Base-by-base conservation (phyloP, 495 filamentous ascomycete genomes). In the Tuber brumale region DNA sequence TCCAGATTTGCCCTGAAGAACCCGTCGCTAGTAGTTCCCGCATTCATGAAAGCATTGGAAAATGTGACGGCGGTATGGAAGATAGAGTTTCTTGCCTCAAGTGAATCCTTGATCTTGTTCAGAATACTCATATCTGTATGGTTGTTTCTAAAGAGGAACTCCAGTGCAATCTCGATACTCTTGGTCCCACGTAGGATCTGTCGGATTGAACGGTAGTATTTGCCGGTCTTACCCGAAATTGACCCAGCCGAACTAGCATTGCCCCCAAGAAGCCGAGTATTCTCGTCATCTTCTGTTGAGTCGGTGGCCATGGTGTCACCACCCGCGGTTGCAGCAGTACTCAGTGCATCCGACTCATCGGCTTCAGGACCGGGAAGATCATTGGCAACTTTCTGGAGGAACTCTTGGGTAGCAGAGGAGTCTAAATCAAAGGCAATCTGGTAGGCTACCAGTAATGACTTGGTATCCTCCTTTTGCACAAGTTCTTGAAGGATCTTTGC, bases 21-120 rank as follows among this genome's bases (percentile, higher is more conserved):
- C 80, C 92, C 93, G 84, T 98, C 96, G 77, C 95, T 94, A 0
- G 95, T 97, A 12, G 96, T 98, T 46, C 96, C 96, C n/a, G 96
- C 93, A 81, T 99, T 95, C 95, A 98, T 99, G 84, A 99, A 98
- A 19, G 94, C 96, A 83, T 97, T 97, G 76, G 95, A 95, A 78
- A 99, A 93, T 0, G 95, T 98, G 57, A 98, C 93, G 1, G 94
- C 93, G 6, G 92, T 95, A 84, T 99, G 96, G 88, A 97, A 99
- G 74, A 99, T 99, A 39, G 95, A 98, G 84, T 97, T 97, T 46
- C 96, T 88, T 61, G 93, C 93, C 83, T 99, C 96, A 39, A 99
- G 86, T 78, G 94, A 97, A 84, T 99, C 95, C 45, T 94, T 91
- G 57, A 98, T 89, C 85, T 97, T 98, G 86, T 97, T 97, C 73